phyloP scores from a whole-genome alignment of 129 eudicot genomes.

The Ambrosia trifida region DNA sequence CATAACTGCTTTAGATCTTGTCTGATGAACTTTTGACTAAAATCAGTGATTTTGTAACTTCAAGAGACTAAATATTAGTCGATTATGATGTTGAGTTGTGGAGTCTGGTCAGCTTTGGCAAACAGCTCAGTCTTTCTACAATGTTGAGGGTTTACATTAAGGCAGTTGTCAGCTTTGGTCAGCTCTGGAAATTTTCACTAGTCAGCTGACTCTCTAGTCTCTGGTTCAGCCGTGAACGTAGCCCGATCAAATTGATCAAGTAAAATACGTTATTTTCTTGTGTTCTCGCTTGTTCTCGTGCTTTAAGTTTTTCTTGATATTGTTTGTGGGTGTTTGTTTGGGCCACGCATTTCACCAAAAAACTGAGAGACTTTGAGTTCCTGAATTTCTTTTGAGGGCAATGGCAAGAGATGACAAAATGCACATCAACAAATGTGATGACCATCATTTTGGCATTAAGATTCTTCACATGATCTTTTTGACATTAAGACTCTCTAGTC shows the following conservation, averaged over 20 bases:
- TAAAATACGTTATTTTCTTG: no score
- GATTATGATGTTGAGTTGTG: neutral
- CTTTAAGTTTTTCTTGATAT: no score
- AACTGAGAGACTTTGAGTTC: no score
- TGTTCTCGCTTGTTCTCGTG: no score
- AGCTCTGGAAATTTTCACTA: neutral
- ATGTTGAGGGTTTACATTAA: neutral
- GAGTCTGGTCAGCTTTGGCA: neutral
- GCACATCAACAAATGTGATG: no score
- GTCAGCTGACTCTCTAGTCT: neutral
- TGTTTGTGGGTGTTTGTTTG: no score
- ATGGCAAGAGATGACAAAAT: no score
- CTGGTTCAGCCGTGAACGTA: neutral
- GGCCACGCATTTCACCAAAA: no score
- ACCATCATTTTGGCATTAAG: conserved; percentile 1
- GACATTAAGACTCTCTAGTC: no score
- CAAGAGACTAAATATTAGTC: neutral
- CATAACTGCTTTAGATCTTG: neutral
- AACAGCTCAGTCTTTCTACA: neutral
- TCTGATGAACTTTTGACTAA: conserved; percentile 10
- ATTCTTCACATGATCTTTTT: neutral
- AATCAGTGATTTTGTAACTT: neutral
- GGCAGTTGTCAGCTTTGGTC: neutral
- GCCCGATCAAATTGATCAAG: no score
- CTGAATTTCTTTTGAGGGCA: no score